Evolutionary conservation across 164 flowering plant species (phyloP), one percentile per base, ranked within the genome.

Genomic region (Amborella trichopoda): DNA sequence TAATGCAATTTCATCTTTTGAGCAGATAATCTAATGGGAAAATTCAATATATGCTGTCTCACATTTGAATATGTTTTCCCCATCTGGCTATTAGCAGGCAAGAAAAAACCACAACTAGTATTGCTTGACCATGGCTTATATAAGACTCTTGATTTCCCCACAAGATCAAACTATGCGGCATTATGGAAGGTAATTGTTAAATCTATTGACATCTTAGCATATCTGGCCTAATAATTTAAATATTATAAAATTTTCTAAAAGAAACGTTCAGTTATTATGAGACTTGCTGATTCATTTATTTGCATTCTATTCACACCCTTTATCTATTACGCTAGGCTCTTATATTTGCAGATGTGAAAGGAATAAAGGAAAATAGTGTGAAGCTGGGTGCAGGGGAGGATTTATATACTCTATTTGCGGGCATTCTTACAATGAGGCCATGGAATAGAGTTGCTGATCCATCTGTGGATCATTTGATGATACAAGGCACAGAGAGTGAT

Each of bases 381-480:
- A 91, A 91, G 64, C 53, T 91, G 67, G 98, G 98, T 69, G 96
- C 96, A 51, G 98, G 98, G 44, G 96, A 91, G 30, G 98, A 91
- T 68, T 74, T 91, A 11, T 82, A 80, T 72, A 77, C 73, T 26
- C 57, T 87, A 14, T 91, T 91, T 69, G 96, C 98, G 2, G 96
- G 93, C 33, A 70, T 91, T 64, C 89, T 91, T 45, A 91, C 98
- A 18, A 91, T 91, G 98, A 75, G 79, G 60, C 96, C 98, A 14
- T 87, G 98, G 98, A 66, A 76, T 51, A 72, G 77, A 56, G 88
- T 91, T 52, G 69, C 82, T 46, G 95, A 91, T 54, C 60, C 78
- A 30, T 52, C 98, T 44, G 77, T 79, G 39, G 95, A 91, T 68
- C 96, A 91, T 72, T 73, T 91, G 62, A 93, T 82, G 48, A 54